A percentile compares a stretch with the other conserved stretches of the same genome.
Evolutionary conservation across 371 early-diverging fungal species (phyloP).

Genomic region (Mortierella sp.): DNA sequence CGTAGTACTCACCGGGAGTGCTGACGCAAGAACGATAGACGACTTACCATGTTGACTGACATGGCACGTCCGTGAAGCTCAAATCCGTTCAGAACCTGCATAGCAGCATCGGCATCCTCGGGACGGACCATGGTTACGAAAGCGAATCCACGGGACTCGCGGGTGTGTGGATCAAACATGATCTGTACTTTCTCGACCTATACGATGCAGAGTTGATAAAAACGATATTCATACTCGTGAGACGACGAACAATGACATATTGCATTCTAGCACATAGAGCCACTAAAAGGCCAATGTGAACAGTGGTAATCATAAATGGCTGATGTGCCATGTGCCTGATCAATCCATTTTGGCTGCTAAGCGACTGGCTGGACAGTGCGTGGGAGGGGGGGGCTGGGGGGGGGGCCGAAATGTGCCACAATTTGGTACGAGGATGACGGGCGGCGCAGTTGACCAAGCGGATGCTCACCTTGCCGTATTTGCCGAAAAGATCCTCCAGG

Average conservation of each 20-base stretch:
- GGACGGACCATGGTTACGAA: conserved; percentile 81
- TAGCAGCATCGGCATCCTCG: conserved; percentile 84
- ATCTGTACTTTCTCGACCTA: conserved; percentile 76
- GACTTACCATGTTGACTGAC: conserved; percentile 76
- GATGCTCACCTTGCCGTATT: conserved; percentile 74
- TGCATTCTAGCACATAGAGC: background rate
- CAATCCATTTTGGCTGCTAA: background rate
- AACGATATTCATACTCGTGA: too few relatives aligned
- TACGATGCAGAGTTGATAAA: background rate
- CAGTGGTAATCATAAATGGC: background rate
- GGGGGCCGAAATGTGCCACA: background rate
- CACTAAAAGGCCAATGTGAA: background rate
- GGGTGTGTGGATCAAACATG: conserved; percentile 85
- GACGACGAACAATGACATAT: too few relatives aligned
- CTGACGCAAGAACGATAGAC: background rate
- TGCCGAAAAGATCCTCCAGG: conserved; percentile 76
- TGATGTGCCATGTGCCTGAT: background rate
- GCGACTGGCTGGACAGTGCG: background rate
- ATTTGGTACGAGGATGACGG: background rate
- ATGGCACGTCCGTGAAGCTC: conserved; percentile 80
- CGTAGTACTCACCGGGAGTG: too few relatives aligned
- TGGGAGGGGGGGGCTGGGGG: background rate
- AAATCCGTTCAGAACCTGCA: conserved; percentile 65
- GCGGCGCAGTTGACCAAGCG: background rate
- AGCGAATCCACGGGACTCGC: conserved; percentile 87